phyloP scores from a whole-genome alignment of 768 basidiomycete species.

The Boletus reticulatus region DNA sequence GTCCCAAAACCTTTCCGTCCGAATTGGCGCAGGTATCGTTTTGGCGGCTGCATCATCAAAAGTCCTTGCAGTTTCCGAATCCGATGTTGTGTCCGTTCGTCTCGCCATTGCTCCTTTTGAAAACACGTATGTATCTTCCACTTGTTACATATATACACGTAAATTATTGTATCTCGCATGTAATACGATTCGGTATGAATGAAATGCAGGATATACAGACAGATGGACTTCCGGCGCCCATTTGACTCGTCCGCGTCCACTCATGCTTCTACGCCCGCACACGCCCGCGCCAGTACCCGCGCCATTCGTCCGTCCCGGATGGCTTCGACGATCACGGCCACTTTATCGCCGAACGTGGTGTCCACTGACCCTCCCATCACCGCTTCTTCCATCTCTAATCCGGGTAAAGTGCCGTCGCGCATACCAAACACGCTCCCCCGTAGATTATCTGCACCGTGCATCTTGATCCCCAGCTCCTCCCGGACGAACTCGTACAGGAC shows the following conservation, averaged over 20 bases:
- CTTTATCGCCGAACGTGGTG: conserved; percentile 64
- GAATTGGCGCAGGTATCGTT: no score
- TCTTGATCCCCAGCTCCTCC: conserved; percentile 65
- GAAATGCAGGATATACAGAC: no score
- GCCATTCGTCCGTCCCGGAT: conserved; percentile 72
- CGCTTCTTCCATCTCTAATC: conserved; percentile 53
- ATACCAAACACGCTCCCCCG: conserved; percentile 58
- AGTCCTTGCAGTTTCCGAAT: no score
- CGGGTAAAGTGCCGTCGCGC: conserved; percentile 7
- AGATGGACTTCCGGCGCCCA: no score
- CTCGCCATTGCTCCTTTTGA: no score
- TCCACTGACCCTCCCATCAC: conserved; percentile 30
- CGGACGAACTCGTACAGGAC: conserved; percentile 79
- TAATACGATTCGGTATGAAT: no score
- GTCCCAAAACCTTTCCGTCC: no score
- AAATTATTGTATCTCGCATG: no score
- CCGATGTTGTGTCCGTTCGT: no score
- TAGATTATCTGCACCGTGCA: conserved; percentile 79
- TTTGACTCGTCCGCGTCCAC: neutral
- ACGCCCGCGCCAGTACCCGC: conserved; percentile 52
- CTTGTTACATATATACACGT: no score
- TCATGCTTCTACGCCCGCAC: conserved; percentile 30
- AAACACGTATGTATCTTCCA: no score
- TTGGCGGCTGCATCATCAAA: no score
- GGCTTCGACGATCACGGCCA: conserved; percentile 77